Conservation (phyloP, 164 flowering plant genomes). For the Annona squamosa region DNA sequence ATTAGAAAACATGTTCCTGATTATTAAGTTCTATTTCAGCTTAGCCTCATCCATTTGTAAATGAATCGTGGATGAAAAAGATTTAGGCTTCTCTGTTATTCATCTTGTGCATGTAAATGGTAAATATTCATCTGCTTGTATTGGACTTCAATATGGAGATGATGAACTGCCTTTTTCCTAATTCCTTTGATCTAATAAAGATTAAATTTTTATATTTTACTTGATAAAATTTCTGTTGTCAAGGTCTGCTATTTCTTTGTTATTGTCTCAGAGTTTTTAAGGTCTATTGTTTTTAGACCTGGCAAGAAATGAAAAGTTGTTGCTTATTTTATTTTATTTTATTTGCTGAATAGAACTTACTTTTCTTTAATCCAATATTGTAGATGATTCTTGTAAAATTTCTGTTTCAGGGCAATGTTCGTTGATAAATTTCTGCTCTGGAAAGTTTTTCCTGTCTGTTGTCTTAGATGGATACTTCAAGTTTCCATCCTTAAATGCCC, state of each 20-base stretch:
- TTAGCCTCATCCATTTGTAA: too few species aligned
- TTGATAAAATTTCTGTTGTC: too few species aligned
- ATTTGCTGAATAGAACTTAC: not conserved
- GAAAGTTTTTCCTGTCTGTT: constrained; percentile 84
- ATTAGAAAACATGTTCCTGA: not conserved
- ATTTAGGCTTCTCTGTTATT: not conserved
- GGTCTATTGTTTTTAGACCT: not conserved
- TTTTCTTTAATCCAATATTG: not conserved
- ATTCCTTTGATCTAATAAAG: too few species aligned
- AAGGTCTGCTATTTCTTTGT: too few species aligned
- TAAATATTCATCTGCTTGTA: not conserved
- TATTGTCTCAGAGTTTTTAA: too few species aligned
- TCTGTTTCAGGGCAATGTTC: constrained; percentile 63
- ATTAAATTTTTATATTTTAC: too few species aligned
- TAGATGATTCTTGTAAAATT: constrained; percentile 5
- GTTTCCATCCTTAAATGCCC: constrained; percentile 67
- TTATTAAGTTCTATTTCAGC: not conserved
- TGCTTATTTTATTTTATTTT: not conserved
- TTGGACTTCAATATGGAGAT: not conserved
- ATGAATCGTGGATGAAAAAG: not conserved
- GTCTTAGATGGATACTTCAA: constrained; percentile 89
- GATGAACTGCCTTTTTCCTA: not conserved
- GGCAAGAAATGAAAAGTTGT: not conserved
- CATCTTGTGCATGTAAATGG: not conserved
- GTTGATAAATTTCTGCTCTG: constrained; percentile 78